Percentiles rank a stretch among this genome's conserved stretches.
phyloP scores from a whole-genome alignment of 805 yeast genomes.

The Groenewaldozyma tartarivorans region DNA sequence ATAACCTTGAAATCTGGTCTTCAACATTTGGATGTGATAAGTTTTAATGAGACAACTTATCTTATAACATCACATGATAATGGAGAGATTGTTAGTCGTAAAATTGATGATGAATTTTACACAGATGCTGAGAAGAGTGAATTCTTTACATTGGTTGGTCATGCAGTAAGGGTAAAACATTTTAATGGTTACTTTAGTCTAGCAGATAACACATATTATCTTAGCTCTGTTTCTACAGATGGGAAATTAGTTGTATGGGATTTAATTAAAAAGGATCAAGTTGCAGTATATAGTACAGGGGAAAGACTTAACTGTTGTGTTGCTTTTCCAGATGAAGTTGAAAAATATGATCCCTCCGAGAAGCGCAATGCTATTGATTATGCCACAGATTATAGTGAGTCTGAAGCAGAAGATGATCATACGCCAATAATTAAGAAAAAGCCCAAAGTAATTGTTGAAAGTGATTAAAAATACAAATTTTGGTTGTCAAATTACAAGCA shows the following conservation, averaged over 20 bases:
- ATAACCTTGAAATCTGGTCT: conserved; percentile 42
- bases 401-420: conserved; percentile 21
- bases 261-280: conserved; percentile 54
- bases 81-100: conserved; percentile 58
- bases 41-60: conserved; percentile 32
- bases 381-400: conserved; percentile 27
- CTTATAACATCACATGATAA: conserved; percentile 59
- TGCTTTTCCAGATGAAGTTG: conserved; percentile 62
- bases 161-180: conserved; percentile 77
- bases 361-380: conserved; percentile 66
- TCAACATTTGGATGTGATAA: conserved; percentile 57
- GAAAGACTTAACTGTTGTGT: conserved; percentile 85
- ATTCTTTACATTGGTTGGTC: conserved; percentile 61
- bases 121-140: conserved; percentile 17
- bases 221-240: conserved; percentile 83
- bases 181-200: conserved; percentile 35
- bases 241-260: conserved; percentile 93
- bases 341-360: conserved; percentile 61
- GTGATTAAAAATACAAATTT: conserved; percentile 6
- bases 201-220: conserved; percentile 36
- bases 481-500: not conserved
- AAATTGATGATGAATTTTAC: conserved; percentile 27
- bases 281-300: conserved; percentile 84
- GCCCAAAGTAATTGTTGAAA: conserved; percentile 20
- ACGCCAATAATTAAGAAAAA: conserved; percentile 14